Percentiles rank a stretch among this genome's conserved stretches.
These are phyloP conservation scores for Echinosophora koreensis DNA, from an alignment of 306 rosid genomes.

Conservation along the genomic window DNA sequence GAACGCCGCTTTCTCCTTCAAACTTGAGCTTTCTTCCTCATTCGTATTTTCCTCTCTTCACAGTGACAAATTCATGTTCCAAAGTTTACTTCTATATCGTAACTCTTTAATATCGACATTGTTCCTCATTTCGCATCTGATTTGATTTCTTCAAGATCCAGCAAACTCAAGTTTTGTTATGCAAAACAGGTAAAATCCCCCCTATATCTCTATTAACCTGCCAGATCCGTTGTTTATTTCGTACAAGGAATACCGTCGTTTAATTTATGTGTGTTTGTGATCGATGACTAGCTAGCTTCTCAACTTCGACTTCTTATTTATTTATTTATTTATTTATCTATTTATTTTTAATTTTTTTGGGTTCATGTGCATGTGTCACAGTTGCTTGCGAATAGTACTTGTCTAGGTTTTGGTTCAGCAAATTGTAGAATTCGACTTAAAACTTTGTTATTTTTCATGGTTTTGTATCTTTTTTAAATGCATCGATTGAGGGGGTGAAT, in stretches of 20 bases:
- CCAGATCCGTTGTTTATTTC: constrained; percentile 44
- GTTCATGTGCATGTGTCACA: background rate
- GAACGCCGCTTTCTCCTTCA: background rate
- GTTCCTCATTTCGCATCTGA: constrained; percentile 35
- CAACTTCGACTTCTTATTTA: constrained; percentile 7
- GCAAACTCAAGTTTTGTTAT: constrained; percentile 1
- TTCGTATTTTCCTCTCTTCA: constrained; percentile 12
- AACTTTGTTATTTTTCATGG: background rate
- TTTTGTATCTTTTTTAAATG: background rate
- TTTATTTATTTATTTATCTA: background rate
- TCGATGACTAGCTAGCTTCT: constrained; percentile 25
- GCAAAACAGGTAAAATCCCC: constrained; percentile 52
- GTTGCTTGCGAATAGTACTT: constrained; percentile 2
- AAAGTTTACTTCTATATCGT: constrained; percentile 18
- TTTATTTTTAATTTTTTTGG: background rate
- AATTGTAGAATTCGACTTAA: background rate
- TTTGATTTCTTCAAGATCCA: constrained; percentile 18
- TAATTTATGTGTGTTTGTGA: background rate
- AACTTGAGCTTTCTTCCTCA: background rate
- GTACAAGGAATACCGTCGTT: background rate
- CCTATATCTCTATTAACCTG: background rate
- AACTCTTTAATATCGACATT: constrained; percentile 7
- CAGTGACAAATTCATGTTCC: background rate
- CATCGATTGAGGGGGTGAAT: constrained; percentile 32
- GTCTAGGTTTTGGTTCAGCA: constrained; percentile 9